Percentiles rank a stretch among this genome's conserved stretches.
Evolutionary conservation across 139 green algal species (phyloP).

Genomic region (Micractinium sp.): DNA sequence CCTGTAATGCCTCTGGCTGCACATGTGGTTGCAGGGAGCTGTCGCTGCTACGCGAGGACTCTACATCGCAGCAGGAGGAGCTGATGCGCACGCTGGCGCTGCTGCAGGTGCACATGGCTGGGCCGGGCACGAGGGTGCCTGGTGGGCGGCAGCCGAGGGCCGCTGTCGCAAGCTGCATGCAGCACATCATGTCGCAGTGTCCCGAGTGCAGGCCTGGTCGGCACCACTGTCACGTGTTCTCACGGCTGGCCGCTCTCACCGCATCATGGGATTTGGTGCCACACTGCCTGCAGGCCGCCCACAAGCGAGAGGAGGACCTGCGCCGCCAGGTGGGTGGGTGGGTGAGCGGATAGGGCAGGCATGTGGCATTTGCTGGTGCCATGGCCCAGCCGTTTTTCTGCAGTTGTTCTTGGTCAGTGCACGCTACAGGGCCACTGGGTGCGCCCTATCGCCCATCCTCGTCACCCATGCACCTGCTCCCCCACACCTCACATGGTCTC

Average conservation of each 20-base stretch:
- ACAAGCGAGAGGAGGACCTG: conserved; percentile 36
- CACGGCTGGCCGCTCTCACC: not conserved
- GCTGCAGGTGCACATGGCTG: not conserved
- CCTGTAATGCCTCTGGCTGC: not conserved
- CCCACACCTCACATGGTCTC: too few relatives aligned
- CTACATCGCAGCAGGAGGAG: conserved; percentile 26
- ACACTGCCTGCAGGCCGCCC: conserved; percentile 8
- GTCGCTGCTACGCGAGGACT: conserved; percentile 29
- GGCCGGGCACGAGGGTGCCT: not conserved
- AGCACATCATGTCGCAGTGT: not conserved
- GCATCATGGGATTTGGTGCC: not conserved
- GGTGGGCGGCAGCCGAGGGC: not conserved
- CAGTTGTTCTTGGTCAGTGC: too few relatives aligned
- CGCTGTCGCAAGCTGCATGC: not conserved
- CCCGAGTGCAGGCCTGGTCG: too few relatives aligned
- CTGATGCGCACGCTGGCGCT: conserved; percentile 32
- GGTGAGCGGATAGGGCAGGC: not conserved
- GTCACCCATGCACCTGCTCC: too few relatives aligned
- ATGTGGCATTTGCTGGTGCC: too few relatives aligned
- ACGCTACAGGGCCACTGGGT: too few relatives aligned
- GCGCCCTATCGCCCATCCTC: too few relatives aligned
- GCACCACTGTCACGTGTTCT: not conserved
- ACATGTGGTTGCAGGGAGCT: conserved; percentile 6
- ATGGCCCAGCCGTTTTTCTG: too few relatives aligned
- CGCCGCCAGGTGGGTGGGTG: conserved; percentile 15